These are phyloP conservation scores for Hyaloscypha bicolor DNA, from an alignment of 495 filamentous ascomycete species.

Conservation along the genomic window DNA sequence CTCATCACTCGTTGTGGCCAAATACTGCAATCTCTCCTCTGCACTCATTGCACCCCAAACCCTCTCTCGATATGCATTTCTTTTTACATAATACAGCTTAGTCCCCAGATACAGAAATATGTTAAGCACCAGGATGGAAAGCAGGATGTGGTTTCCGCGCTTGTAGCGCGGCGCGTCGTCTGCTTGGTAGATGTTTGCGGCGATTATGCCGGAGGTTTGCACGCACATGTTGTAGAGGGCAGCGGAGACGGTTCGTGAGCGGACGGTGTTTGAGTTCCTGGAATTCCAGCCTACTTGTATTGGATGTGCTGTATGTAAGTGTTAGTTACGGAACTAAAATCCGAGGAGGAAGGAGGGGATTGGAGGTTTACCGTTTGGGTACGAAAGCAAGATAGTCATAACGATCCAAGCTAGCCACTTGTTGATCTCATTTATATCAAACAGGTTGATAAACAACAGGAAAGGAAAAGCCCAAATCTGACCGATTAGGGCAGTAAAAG, in stretches of 20 bases:
- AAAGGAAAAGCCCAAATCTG: constrained; percentile 61
- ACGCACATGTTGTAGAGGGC: constrained; percentile 61
- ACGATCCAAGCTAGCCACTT: constrained; percentile 57
- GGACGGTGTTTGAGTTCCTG: constrained; percentile 50
- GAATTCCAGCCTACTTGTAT: constrained; percentile 58
- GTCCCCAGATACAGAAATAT: constrained; percentile 38
- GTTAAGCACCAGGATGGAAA: constrained; percentile 32
- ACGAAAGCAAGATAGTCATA: constrained; percentile 58
- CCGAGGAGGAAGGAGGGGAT: too few species aligned
- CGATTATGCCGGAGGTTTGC: constrained; percentile 57
- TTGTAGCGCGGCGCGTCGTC: constrained; percentile 55
- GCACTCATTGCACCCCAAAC: constrained; percentile 43
- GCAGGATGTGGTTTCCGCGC: constrained; percentile 39
- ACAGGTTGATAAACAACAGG: constrained; percentile 54
- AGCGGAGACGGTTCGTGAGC: constrained; percentile 11
- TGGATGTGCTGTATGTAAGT: constrained; percentile 58
- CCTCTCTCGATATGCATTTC: constrained; percentile 43
- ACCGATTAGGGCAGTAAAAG: constrained; percentile 45
- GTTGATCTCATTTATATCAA: constrained; percentile 51
- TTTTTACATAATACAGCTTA: constrained; percentile 48
- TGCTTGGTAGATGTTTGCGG: constrained; percentile 57
- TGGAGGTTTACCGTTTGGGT: constrained; percentile 53
- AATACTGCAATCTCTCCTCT: constrained; percentile 42
- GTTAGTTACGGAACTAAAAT: too few species aligned
- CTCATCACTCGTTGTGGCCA: constrained; percentile 40